These are phyloP conservation scores for button mushroom (Agaricus bisporus) DNA, from an alignment of 768 basidiomycete genomes.

Conservation along the genomic window DNA sequence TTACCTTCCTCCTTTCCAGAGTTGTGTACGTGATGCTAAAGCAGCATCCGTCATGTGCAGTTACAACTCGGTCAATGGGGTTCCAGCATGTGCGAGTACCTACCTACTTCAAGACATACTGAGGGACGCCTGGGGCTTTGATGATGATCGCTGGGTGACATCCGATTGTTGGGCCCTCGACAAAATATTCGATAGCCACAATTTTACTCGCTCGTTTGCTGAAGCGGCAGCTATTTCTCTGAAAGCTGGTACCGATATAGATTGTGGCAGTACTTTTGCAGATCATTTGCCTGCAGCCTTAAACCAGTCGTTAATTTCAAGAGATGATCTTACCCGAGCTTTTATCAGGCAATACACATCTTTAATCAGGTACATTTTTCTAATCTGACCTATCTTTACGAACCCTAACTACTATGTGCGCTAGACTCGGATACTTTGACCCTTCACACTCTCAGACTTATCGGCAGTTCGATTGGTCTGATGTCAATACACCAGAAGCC, in stretches of 20 bases:
- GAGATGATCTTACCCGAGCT: constrained; percentile 35
- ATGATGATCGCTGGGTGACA: constrained; percentile 45
- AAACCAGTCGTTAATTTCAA: constrained; percentile 39
- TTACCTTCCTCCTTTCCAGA: constrained; percentile 51
- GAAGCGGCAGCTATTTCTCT: constrained; percentile 45
- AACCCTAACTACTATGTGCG: background rate
- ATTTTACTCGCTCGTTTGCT: constrained; percentile 36
- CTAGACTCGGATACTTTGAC: constrained; percentile 54
- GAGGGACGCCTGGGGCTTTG: constrained; percentile 45
- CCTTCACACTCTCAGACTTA: constrained; percentile 42
- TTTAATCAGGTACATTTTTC: constrained; percentile 37
- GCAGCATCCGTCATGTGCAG: constrained; percentile 57
- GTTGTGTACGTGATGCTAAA: constrained; percentile 55
- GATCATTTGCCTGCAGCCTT: constrained; percentile 40
- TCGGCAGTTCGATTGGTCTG: constrained; percentile 40
- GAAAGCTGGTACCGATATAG: constrained; percentile 48
- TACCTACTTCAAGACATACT: constrained; percentile 47
- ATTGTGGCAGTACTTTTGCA: constrained; percentile 46
- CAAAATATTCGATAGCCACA: constrained; percentile 47
- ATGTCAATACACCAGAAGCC: constrained; percentile 40
- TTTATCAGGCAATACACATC: constrained; percentile 45
- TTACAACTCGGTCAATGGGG: constrained; percentile 56
- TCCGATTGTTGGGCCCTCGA: constrained; percentile 51
- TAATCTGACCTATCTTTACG: background rate
- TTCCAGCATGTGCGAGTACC: constrained; percentile 48